Conservation (phyloP, 2,329 filamentous ascomycete species). For the Geosmithia morbida region DNA sequence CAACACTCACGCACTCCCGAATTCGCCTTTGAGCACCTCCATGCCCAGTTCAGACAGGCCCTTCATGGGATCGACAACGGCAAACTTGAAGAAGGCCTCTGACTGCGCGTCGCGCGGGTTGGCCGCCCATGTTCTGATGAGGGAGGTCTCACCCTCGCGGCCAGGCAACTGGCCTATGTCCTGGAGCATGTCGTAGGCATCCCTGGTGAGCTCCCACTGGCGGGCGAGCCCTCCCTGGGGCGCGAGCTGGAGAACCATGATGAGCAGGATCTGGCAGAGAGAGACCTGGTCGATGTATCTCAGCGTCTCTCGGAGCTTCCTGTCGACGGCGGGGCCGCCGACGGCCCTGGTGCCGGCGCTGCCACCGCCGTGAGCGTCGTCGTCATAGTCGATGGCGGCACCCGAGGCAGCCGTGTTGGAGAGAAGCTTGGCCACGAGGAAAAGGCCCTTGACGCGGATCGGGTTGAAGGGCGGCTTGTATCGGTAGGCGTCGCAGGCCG, state of each 20-base stretch:
- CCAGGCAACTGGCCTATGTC: constrained; percentile 32
- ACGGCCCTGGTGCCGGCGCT: background rate
- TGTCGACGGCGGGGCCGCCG: constrained; percentile 8
- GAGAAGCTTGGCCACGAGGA: constrained; percentile 36
- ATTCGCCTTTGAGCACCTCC: constrained; percentile 6
- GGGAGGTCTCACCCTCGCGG: constrained; percentile 25
- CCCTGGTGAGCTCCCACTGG: constrained; percentile 27
- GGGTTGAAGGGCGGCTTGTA: constrained; percentile 34
- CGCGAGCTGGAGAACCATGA: constrained; percentile 28
- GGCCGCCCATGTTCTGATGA: constrained; percentile 28
- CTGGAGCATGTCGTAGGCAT: constrained; percentile 29
- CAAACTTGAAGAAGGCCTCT: constrained; percentile 31
- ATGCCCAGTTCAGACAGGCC: constrained; percentile 30
- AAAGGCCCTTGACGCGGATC: constrained; percentile 32
- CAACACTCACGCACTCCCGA: background rate
- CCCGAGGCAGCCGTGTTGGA: constrained; percentile 30
- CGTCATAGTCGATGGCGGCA: constrained; percentile 2
- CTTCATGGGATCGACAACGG: constrained; percentile 31
- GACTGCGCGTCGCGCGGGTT: constrained; percentile 23
- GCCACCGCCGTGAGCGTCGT: background rate
- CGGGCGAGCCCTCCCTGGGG: constrained; percentile 22
- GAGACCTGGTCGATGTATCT: constrained; percentile 34
- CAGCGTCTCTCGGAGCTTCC: constrained; percentile 15
- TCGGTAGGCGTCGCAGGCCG: constrained; percentile 33
- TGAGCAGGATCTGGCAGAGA: constrained; percentile 36